A percentile compares a stretch with the other conserved stretches of the same genome.
Evolutionary conservation across 1,139 yeast species (phyloP).

Genomic region (Hyphopichia burtonii): DNA sequence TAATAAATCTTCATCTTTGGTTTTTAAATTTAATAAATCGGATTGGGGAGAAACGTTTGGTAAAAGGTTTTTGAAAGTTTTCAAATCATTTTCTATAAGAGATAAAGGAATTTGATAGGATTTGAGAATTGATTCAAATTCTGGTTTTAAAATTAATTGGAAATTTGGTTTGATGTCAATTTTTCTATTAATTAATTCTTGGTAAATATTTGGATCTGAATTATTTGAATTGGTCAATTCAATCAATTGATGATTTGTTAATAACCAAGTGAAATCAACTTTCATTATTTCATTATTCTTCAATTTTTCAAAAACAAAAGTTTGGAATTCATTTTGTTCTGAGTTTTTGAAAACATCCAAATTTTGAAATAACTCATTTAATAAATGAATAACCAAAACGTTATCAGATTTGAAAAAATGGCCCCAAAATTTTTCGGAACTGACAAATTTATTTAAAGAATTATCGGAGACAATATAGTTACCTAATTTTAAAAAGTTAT

Average conservation of each 20-base stretch:
- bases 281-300: conserved; percentile 6
- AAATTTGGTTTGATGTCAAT: conserved; percentile 1
- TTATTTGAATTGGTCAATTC: neutral
- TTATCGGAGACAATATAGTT: conserved; percentile 7
- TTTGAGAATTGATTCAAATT: neutral
- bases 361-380: conserved; percentile 40
- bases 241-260: conserved; percentile 15
- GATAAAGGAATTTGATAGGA: conserved; percentile 1
- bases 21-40: neutral
- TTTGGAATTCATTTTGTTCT: conserved; percentile 10
- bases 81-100: neutral
- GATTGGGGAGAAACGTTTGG: neutral
- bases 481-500: conserved; percentile 1
- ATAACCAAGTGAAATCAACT: conserved; percentile 21
- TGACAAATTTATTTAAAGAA: conserved; percentile 9
- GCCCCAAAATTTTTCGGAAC: conserved; percentile 27
- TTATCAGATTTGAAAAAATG: conserved; percentile 1
- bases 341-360: conserved; percentile 13
- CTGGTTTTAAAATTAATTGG: neutral
- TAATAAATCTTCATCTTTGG: neutral
- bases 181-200: conserved; percentile 5
- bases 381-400: conserved; percentile 23
- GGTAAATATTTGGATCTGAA: conserved; percentile 1
- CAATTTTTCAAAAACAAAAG: conserved; percentile 12
- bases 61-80: neutral